Evolutionary conservation across 2,329 filamentous ascomycete genomes (phyloP), one percentile per base, ranked within the genome.

Genomic region (Fusarium ramigenum): DNA sequence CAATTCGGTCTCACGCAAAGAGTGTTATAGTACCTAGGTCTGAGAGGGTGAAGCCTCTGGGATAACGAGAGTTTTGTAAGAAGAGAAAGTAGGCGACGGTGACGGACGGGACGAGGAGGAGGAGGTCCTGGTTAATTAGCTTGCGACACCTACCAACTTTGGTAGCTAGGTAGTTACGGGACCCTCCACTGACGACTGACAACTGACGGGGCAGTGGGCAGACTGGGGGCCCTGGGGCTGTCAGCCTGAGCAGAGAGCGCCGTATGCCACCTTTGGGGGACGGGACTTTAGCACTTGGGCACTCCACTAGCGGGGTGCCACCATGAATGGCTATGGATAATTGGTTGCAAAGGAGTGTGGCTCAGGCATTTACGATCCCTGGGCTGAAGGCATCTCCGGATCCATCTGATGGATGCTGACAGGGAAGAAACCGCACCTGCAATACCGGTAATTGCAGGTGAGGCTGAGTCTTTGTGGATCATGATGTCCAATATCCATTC

Each of bases 81-180:
- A 66, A 56, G 66, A 54, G 47, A 60, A 50, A 60, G 63, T 49
- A 63, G 53, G 32, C 54, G 53, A 58, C 28, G 44, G 47, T 60
- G 44, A 52, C 43, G 42, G 70, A 56, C 46, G 36, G 70, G 59
- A 59, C 37, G 47, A 69, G 36, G 57, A 69, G 14, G 43, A 44
- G 53, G 70, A 62, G 71, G 66, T 69, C 71, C 71, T 72, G 61
- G 66, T 69, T 67, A 67, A 73, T 74, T 74, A 67, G 70, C 71
- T 74, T 72, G 71, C 71, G 70, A 69, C 71, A 52, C 30, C 49
- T 21, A 50, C 46, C 30, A 32, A 49, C 28, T 49, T 46, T 46
- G 25, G 44, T 23, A 63, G 60, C 39, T 60, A 30, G 30, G 30
- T 30, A 30, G 30, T 30, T 30, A 63, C 30, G 44, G 64, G 50